Evolutionary conservation across 2,329 filamentous ascomycete genomes (phyloP).

Genomic region (Pyrenophora tritici-repentis): DNA sequence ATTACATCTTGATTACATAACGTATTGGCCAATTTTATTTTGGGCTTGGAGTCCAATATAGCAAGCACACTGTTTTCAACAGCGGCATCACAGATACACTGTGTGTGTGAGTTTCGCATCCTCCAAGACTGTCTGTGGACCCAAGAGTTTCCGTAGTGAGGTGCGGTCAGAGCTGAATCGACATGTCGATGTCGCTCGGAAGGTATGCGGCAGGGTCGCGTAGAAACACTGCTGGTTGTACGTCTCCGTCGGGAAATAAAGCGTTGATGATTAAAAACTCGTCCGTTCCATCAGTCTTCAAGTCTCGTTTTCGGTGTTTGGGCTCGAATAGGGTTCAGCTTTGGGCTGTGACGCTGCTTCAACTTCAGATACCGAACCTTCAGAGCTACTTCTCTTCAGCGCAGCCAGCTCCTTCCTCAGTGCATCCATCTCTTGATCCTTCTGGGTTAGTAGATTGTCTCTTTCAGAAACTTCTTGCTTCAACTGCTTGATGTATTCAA

Average conservation of each 20-base stretch:
- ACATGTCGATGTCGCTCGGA: too few species aligned
- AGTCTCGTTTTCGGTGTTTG: slow-evolving; percentile 17
- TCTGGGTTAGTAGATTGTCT: slow-evolving; percentile 65
- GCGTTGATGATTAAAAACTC: neutral
- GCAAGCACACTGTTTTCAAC: neutral
- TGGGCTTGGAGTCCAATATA: neutral
- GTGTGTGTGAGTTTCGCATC: too few species aligned
- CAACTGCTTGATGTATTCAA: slow-evolving; percentile 88
- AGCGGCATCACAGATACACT: neutral
- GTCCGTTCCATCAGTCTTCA: slow-evolving; percentile 8
- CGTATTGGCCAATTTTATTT: too few species aligned
- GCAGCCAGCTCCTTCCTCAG: slow-evolving; percentile 57
- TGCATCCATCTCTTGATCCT: slow-evolving; percentile 64
- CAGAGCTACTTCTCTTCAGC: slow-evolving; percentile 28
- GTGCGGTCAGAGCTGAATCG: too few species aligned
- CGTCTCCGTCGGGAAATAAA: neutral
- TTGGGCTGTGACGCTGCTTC: slow-evolving; percentile 15
- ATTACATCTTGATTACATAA: too few species aligned
- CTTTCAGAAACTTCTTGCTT: slow-evolving; percentile 73
- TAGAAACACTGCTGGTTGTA: neutral
- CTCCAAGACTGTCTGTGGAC: too few species aligned
- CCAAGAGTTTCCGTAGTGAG: too few species aligned
- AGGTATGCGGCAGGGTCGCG: too few species aligned
- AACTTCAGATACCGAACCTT: slow-evolving; percentile 11
- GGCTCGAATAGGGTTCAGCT: slow-evolving; percentile 19